These are phyloP conservation scores for Cyberlindnera euphorbiae DNA, from an alignment of 805 yeast species.

Conservation along the genomic window DNA sequence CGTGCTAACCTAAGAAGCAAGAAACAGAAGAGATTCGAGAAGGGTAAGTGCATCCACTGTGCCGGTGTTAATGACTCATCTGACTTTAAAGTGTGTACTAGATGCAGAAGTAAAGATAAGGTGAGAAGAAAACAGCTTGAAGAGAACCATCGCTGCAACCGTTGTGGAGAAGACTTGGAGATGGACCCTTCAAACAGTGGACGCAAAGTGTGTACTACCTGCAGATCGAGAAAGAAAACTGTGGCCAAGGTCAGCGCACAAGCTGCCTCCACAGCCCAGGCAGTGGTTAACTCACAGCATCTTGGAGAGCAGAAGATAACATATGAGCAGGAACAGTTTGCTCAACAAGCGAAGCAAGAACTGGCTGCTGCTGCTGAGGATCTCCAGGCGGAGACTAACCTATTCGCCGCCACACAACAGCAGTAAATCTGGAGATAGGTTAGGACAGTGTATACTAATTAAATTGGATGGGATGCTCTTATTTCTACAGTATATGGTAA, in stretches of 20 bases:
- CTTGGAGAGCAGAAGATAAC: neutral
- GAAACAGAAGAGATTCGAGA: constrained; percentile 54
- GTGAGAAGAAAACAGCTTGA: constrained; percentile 52
- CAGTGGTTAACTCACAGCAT: constrained; percentile 1
- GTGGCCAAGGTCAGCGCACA: constrained; percentile 12
- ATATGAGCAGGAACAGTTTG: constrained; percentile 8
- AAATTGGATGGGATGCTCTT: no score
- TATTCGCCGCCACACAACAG: constrained; percentile 17
- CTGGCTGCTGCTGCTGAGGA: constrained; percentile 12
- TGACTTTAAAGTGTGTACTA: constrained; percentile 56
- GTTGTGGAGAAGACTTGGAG: constrained; percentile 51
- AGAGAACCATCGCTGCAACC: constrained; percentile 53
- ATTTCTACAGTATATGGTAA: no score
- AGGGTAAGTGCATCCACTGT: constrained; percentile 67
- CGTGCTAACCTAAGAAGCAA: constrained; percentile 48
- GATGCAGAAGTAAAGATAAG: constrained; percentile 61
- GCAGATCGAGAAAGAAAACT: constrained; percentile 51
- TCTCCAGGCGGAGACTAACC: constrained; percentile 20
- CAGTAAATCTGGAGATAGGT: no score
- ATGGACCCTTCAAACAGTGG: constrained; percentile 36
- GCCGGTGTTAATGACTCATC: constrained; percentile 49
- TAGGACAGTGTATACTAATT: no score
- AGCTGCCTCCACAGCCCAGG: constrained; percentile 11
- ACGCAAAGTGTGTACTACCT: constrained; percentile 49
- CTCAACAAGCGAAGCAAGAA: constrained; percentile 10